Percentiles rank a stretch among this genome's conserved stretches.
These are phyloP conservation scores for Ophryocystis elektroscirrha DNA, from an alignment of 169 alveolate genomes.

Conservation along the genomic window DNA sequence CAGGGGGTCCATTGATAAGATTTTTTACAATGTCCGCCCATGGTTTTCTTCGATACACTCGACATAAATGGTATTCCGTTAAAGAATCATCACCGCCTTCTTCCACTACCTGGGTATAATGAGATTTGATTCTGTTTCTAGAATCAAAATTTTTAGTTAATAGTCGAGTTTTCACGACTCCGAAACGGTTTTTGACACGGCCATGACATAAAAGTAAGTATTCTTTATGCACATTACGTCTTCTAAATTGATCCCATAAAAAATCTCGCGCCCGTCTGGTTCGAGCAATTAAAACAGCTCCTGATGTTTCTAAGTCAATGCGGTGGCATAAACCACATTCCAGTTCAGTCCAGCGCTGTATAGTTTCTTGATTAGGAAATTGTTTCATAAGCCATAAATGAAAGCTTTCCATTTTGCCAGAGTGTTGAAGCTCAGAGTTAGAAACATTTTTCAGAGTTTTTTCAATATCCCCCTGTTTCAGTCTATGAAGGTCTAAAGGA, in stretches of 20 bases:
- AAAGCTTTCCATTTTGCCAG: conserved; percentile 34
- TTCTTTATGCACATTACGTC: conserved; percentile 33
- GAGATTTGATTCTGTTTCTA: conserved; percentile 32
- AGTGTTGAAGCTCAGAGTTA: conserved; percentile 20
- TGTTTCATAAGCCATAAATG: conserved; percentile 35
- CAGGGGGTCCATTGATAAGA: too few relatives aligned
- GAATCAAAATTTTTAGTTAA: conserved; percentile 30
- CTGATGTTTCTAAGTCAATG: conserved; percentile 35
- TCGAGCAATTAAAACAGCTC: conserved; percentile 33
- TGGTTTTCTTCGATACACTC: conserved; percentile 15
- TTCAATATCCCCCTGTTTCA: conserved; percentile 16
- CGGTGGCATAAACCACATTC: conserved; percentile 42
- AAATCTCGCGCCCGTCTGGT: conserved; percentile 32
- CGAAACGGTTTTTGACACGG: conserved; percentile 22
- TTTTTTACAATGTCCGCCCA: conserved; percentile 10
- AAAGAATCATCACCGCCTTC: conserved; percentile 37
- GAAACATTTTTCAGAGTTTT: conserved; percentile 24
- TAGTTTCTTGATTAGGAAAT: conserved; percentile 31
- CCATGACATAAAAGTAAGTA: conserved; percentile 36
- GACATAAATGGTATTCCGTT: conserved; percentile 30
- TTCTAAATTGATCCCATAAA: conserved; percentile 32
- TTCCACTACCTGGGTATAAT: conserved; percentile 30
- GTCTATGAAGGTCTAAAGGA: too few relatives aligned
- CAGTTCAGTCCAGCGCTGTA: conserved; percentile 33
- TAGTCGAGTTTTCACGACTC: conserved; percentile 24